Evolutionary conservation across 441 rosid genomes (phyloP), one percentile per base, ranked within the genome.

Genomic region (Gossypium davidsonii): DNA sequence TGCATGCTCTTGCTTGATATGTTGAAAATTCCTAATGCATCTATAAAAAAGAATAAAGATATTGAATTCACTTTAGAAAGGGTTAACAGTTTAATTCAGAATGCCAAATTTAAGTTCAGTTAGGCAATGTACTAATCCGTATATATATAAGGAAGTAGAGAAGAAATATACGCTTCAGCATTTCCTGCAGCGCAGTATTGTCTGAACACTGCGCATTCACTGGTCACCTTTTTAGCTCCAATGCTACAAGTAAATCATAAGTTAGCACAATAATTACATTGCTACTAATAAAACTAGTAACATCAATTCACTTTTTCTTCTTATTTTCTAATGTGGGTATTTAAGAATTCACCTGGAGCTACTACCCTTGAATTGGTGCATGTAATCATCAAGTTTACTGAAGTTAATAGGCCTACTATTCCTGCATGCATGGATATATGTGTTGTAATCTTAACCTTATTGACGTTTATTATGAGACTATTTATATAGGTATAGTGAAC

Each of bases 341-440:
- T 10, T 44, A 20, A 20, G 23, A 15, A 12, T 25, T 21, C 74
- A 85, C 90, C 90, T 88, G 37, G 93, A 88, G 85, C 89, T 71
- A 83, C 89, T 86, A 2, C 55, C 89, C 90, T 78, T 86, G 76
- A 85, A 85, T 77, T 84, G 90, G 70, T 88, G 89, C 52, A 85
- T 84, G 85, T 61, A 77, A 73, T 76, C 82, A 76, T 89, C 93
- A 73, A 89, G 79, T 80, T 73, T 85, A 4, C 39, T 77, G 69
- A 80, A 88, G 75, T 88, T 88, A 64, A 78, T 72, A 26, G 89
- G 87, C 74, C 59, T 76, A 23, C 66, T 77, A 14, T n/a, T 72
- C 77, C 92, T 88, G 79, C 71, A 34, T 86, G 79, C 65, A 34
- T 18, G 52, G 18, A 1, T 11, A 58, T 34, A 10, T 60, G 55